Evolutionary conservation across 176 grass and related monocot species (phyloP).

Genomic region (Oryza longistaminata): DNA sequence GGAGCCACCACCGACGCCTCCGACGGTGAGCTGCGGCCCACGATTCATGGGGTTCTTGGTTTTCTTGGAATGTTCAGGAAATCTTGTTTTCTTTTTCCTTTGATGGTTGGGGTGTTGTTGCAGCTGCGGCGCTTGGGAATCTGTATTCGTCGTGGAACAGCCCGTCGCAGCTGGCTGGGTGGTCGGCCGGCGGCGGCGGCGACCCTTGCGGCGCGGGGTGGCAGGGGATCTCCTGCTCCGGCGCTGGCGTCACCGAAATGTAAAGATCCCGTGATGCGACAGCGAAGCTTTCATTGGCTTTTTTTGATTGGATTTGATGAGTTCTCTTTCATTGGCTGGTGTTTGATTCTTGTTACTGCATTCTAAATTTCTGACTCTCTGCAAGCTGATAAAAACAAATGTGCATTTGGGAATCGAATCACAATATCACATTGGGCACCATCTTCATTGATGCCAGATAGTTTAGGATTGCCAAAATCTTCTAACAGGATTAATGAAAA

Average conservation of each 20-base stretch:
- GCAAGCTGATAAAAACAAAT: constrained; percentile 21
- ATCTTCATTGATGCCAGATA: constrained; percentile 5
- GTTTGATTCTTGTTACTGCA: constrained; percentile 18
- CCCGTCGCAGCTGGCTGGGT: constrained; percentile 75
- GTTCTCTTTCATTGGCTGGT: background rate
- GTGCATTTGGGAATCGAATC: constrained; percentile 18
- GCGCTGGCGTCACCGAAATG: constrained; percentile 84
- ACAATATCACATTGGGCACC: background rate
- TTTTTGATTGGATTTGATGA: background rate
- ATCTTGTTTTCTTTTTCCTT: background rate
- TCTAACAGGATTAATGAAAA: background rate
- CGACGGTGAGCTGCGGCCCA: constrained; percentile 33
- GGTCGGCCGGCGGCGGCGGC: constrained; percentile 70
- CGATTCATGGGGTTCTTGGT: constrained; percentile 24
- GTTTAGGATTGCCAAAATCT: background rate
- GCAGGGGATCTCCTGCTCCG: constrained; percentile 89
- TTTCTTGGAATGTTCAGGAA: constrained; percentile 5
- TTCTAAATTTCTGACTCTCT: constrained; percentile 8
- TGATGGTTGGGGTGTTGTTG: constrained; percentile 19
- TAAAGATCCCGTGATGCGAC: constrained; percentile 42
- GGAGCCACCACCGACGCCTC: constrained; percentile 44
- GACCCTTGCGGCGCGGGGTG: constrained; percentile 85
- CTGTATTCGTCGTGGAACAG: constrained; percentile 83
- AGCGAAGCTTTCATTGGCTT: background rate
- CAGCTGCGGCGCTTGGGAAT: constrained; percentile 85